Percentiles rank a stretch among this genome's conserved stretches.
phyloP scores from a whole-genome alignment of 1,284 basidiomycete species.

The Cutaneotrichosporon sp. region DNA sequence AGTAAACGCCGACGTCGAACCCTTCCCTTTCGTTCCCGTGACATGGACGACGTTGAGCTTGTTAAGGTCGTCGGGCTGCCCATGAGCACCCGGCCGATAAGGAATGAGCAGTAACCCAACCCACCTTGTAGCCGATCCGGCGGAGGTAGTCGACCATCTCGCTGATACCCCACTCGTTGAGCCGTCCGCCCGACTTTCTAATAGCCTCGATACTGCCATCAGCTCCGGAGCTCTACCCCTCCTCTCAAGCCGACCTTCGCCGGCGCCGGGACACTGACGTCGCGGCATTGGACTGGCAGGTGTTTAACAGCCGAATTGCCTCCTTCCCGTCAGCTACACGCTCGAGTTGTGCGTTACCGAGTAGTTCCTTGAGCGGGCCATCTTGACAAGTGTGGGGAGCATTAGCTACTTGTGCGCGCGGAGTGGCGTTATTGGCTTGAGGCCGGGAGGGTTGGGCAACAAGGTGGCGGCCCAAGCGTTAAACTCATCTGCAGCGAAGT shows the following conservation, averaged over 20 bases:
- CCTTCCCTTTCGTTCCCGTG: conserved; percentile 98
- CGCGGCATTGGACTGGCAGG: conserved; percentile 90
- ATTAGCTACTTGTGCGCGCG: too few species aligned
- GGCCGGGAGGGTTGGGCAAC: too few species aligned
- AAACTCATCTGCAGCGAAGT: too few species aligned
- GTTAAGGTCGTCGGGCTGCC: conserved; percentile 82
- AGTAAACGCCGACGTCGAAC: conserved; percentile 90
- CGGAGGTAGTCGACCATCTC: conserved; percentile 88
- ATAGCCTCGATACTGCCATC: conserved; percentile 63
- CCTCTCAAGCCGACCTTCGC: too few species aligned
- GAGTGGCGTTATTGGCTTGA: too few species aligned
- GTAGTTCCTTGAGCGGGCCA: conserved; percentile 31
- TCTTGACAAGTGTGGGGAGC: conserved; percentile 29
- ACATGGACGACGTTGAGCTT: conserved; percentile 90
- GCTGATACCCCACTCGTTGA: conserved; percentile 68
- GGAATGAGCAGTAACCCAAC: conserved; percentile 34
- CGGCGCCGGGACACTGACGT: conserved; percentile 44
- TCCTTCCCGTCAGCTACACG: conserved; percentile 48
- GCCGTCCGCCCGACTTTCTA: conserved; percentile 66
- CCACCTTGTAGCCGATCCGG: conserved; percentile 79
- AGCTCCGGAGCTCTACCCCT: conserved; percentile 1
- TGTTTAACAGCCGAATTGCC: conserved; percentile 82
- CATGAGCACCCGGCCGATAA: too few species aligned
- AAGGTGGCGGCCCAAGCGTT: too few species aligned
- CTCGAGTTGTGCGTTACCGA: conserved; percentile 10